Evolutionary conservation across 495 filamentous ascomycete species (phyloP).

Genomic region (Melanomma pulvis-pyrius): DNA sequence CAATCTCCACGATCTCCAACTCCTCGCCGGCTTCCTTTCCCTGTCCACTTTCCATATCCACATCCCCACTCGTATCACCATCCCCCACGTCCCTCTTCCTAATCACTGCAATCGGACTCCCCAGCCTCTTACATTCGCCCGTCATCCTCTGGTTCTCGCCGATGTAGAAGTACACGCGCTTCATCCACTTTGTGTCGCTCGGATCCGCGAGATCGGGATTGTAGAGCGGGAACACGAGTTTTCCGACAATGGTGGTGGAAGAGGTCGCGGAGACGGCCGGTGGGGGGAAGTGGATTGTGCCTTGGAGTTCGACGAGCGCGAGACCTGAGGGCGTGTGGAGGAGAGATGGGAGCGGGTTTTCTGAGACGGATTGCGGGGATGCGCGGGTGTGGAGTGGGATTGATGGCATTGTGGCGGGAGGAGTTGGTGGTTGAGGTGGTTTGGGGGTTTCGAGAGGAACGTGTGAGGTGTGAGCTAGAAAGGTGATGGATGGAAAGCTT

Average conservation of each 20-base stretch:
- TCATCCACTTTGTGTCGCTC: conserved; percentile 75
- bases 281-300: conserved; percentile 71
- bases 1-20: conserved; percentile 78
- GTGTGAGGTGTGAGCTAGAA: neutral
- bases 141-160: conserved; percentile 87
- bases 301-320: conserved; percentile 89
- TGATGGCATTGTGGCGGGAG: conserved; percentile 67
- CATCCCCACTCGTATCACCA: neutral
- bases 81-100: conserved; percentile 48
- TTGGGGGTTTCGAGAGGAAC: neutral
- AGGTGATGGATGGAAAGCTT: neutral
- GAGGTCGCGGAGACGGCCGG: conserved; percentile 17
- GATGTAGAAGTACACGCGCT: conserved; percentile 81
- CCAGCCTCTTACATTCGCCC: conserved; percentile 86
- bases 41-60: conserved; percentile 23
- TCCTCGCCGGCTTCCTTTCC: conserved; percentile 48
- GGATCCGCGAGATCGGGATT: conserved; percentile 50
- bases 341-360: conserved; percentile 74
- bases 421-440: neutral
- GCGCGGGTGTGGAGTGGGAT: conserved; percentile 53
- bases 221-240: conserved; percentile 77
- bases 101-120: conserved; percentile 77
- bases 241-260: conserved; percentile 61
- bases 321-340: conserved; percentile 81
- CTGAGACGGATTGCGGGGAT: conserved; percentile 16